Percentiles rank a stretch among this genome's conserved stretches.
Conservation (phyloP, 352 stramenopile species). For the Phytophthora boehmeriae region DNA sequence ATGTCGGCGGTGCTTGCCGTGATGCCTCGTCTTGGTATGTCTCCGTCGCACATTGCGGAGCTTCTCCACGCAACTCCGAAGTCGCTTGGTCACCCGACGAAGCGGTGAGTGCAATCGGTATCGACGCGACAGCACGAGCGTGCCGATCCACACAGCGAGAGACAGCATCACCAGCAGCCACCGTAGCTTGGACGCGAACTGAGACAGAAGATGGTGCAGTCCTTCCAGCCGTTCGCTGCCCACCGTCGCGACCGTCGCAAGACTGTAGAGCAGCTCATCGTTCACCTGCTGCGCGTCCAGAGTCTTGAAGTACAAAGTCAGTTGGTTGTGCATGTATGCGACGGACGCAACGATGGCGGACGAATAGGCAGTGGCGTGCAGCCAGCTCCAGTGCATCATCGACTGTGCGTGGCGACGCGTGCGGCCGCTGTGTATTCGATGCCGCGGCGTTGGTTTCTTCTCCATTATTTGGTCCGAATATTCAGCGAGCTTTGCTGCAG, state of each 20-base stretch:
- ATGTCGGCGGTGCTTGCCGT: conserved; percentile 16
- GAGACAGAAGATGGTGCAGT: conserved; percentile 33
- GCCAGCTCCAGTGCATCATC: conserved; percentile 70
- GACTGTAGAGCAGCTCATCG: conserved; percentile 42
- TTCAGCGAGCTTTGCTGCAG: neutral
- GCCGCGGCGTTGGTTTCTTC: conserved; percentile 12
- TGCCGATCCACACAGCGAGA: conserved; percentile 49
- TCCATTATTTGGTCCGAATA: conserved; percentile 16
- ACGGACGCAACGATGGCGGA: conserved; percentile 68
- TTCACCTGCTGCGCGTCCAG: conserved; percentile 38
- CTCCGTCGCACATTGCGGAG: conserved; percentile 25
- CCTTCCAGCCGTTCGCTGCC: conserved; percentile 40
- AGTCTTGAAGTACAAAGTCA: conserved; percentile 50
- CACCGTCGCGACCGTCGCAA: conserved; percentile 29
- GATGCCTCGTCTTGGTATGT: conserved; percentile 14
- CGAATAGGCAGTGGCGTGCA: conserved; percentile 72
- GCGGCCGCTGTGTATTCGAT: conserved; percentile 9
- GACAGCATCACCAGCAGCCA: conserved; percentile 50
- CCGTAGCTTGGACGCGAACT: conserved; percentile 43
- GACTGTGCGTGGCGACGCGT: conserved; percentile 30
- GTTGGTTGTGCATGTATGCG: conserved; percentile 71
- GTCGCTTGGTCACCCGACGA: conserved; percentile 31
- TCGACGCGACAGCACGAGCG: conserved; percentile 49
- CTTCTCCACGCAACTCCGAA: conserved; percentile 27
- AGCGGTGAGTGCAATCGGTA: conserved; percentile 60